A percentile compares a stretch with the other conserved stretches of the same genome.
Evolutionary conservation across 768 basidiomycete genomes (phyloP).

Genomic region (Lactarius pseudohatsudake): DNA sequence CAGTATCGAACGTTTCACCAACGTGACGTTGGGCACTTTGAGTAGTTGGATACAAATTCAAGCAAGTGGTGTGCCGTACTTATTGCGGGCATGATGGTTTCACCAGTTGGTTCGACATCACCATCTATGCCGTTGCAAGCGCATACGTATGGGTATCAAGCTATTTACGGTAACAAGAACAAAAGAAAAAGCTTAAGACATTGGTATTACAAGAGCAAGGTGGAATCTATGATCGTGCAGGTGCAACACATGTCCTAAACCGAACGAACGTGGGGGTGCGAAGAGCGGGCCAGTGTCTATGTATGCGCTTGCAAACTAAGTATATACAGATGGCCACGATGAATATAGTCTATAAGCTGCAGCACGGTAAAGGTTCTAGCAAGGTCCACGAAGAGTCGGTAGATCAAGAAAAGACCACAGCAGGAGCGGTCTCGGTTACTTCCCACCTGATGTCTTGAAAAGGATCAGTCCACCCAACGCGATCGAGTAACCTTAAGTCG

Average conservation of each 20-base stretch:
- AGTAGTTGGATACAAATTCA: neutral
- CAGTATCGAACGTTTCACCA: neutral
- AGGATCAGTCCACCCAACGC: constrained; percentile 82
- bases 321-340: constrained; percentile 3
- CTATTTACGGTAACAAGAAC: neutral
- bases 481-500: constrained; percentile 70
- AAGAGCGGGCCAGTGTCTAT: constrained; percentile 3
- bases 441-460: constrained; percentile 75
- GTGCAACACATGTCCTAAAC: neutral
- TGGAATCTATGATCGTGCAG: constrained; percentile 3
- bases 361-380: neutral
- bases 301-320: neutral
- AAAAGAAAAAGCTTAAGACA: neutral
- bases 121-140: neutral
- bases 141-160: neutral
- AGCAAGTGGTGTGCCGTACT: neutral
- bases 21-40: neutral
- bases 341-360: neutral
- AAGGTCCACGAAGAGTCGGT: neutral
- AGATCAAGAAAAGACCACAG: neutral
- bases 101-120: too few species aligned
- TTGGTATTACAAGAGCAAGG: neutral
- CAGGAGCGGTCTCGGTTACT: constrained; percentile 37
- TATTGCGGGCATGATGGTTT: neutral
- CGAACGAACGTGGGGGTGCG: neutral